Percentiles rank a stretch among this genome's conserved stretches.
These are phyloP conservation scores for Seiridium unicorne DNA, from an alignment of 2,329 filamentous ascomycete species.

Conservation along the genomic window DNA sequence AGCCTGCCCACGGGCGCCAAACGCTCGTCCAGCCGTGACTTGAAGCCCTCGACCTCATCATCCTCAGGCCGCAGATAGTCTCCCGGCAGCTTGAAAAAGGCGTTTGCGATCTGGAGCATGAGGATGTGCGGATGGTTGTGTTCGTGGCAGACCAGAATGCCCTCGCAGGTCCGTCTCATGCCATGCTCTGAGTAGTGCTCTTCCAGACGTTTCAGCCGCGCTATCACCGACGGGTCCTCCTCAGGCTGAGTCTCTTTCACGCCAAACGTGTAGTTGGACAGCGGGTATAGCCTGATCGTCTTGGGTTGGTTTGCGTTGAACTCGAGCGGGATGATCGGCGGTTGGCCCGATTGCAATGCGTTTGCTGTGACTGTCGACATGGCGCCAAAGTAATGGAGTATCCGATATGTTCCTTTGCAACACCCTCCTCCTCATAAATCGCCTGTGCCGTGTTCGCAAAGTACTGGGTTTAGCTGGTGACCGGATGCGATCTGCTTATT, in stretches of 20 bases:
- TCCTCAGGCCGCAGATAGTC: slow-evolving; percentile 90
- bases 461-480: no score
- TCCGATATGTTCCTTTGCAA: background rate
- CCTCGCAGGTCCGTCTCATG: slow-evolving; percentile 97
- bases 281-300: slow-evolving; percentile 87
- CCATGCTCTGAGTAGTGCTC: slow-evolving; percentile 90
- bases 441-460: no score
- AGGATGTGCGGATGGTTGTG: slow-evolving; percentile 98
- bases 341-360: slow-evolving; percentile 73
- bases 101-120: slow-evolving; percentile 99
- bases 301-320: slow-evolving; percentile 89
- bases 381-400: slow-evolving; percentile 10
- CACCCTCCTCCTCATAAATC: no score
- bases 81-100: slow-evolving; percentile 97
- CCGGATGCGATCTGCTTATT: no score
- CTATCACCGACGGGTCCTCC: slow-evolving; percentile 93
- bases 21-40: slow-evolving; percentile 85
- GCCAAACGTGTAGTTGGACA: slow-evolving; percentile 98
- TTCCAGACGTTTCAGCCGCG: slow-evolving; percentile 88
- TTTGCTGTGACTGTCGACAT: slow-evolving; percentile 86
- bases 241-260: slow-evolving; percentile 98
- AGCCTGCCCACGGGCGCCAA: slow-evolving; percentile 87
- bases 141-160: slow-evolving; percentile 95
- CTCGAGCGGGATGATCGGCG: slow-evolving; percentile 74
- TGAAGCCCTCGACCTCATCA: slow-evolving; percentile 94